phyloP scores from a whole-genome alignment of 495 filamentous ascomycete species.

The Talaromyces stipitatus region DNA sequence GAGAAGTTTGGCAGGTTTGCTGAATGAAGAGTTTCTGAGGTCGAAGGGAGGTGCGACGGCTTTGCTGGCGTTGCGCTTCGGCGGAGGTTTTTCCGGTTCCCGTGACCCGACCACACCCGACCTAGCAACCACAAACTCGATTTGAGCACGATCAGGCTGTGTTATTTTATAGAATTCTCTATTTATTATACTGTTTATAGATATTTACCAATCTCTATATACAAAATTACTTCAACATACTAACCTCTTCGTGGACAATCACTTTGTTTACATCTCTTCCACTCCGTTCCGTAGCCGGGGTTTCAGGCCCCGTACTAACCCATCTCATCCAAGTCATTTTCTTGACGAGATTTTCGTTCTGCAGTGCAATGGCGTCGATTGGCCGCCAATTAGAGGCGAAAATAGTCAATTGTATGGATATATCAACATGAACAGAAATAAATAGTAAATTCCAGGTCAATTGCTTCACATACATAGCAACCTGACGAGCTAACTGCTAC shows the following conservation, averaged over 20 bases:
- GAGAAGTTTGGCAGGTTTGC: slow-evolving; percentile 5
- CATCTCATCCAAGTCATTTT: background rate
- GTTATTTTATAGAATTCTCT: no score
- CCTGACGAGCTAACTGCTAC: background rate
- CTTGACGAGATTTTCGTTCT: background rate
- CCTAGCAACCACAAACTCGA: background rate
- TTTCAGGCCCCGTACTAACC: background rate
- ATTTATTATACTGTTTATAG: no score
- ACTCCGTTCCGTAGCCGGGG: background rate
- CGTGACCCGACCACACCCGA: slow-evolving; percentile 9
- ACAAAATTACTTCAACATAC: no score
- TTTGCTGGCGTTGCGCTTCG: background rate
- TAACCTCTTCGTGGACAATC: no score
- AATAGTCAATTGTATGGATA: background rate
- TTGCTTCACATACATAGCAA: background rate
- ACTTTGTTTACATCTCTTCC: background rate
- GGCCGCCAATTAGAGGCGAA: background rate
- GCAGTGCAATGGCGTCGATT: background rate
- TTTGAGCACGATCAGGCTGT: no score
- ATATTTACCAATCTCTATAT: no score
- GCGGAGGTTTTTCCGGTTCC: background rate
- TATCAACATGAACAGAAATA: background rate
- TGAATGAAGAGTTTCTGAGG: slow-evolving; percentile 14
- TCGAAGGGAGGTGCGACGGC: slow-evolving; percentile 11
- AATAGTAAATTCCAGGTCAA: background rate